A percentile compares a stretch with the other conserved stretches of the same genome.
Evolutionary conservation across 1,284 basidiomycete species (phyloP).

Genomic region (Stygiomarasmius scandens): DNA sequence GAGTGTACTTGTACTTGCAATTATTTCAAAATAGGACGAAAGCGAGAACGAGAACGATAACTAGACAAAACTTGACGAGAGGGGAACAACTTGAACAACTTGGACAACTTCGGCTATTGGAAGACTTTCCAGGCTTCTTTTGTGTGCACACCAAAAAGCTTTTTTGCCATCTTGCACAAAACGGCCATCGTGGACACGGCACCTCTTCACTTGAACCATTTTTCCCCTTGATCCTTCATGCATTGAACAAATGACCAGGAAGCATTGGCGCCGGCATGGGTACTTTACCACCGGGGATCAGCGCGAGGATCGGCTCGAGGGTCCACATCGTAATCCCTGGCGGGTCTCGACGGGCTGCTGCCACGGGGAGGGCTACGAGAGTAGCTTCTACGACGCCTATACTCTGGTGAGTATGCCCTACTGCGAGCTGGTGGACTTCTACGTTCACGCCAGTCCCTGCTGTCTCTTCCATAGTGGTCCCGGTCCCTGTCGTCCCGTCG

Average conservation of each 20-base stretch:
- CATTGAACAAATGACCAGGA: not conserved
- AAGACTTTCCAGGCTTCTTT: conserved; percentile 31
- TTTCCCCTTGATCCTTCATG: conserved; percentile 20
- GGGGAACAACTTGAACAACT: conserved; percentile 37
- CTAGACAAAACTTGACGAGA: conserved; percentile 37
- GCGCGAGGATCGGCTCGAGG: conserved; percentile 11
- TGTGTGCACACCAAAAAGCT: conserved; percentile 25
- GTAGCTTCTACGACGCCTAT: conserved; percentile 72
- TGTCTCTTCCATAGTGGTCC: conserved; percentile 59
- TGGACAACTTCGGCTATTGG: no score
- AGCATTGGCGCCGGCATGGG: not conserved
- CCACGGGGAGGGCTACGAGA: conserved; percentile 78
- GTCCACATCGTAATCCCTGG: conserved; percentile 50
- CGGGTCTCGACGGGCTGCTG: conserved; percentile 58
- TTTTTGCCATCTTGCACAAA: not conserved
- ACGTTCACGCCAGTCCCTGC: conserved; percentile 58
- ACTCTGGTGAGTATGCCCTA: conserved; percentile 73
- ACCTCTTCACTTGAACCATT: conserved; percentile 7
- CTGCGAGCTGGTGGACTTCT: conserved; percentile 65
- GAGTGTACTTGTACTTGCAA: conserved; percentile 45
- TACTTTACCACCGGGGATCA: conserved; percentile 51
- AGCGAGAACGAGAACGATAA: conserved; percentile 36
- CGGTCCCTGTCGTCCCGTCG: conserved; percentile 57
- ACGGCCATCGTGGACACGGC: conserved; percentile 1
- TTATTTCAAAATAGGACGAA: conserved; percentile 33